Evolutionary conservation across 2,329 filamentous ascomycete genomes (phyloP).

Genomic region (Fusarium sp.): DNA sequence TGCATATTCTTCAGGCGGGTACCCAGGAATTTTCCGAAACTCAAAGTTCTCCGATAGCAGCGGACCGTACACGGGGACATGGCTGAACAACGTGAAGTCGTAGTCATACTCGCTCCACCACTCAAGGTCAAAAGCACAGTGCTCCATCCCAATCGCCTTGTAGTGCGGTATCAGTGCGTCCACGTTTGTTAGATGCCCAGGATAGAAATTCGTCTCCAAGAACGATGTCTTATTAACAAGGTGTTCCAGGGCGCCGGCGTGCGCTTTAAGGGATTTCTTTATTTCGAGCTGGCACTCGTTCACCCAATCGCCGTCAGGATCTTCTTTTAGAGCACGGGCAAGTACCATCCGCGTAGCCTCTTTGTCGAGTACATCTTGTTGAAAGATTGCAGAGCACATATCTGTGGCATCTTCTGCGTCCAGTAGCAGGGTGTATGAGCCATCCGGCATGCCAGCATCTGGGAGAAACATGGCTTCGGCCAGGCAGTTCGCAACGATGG

Average conservation of each 20-base stretch:
- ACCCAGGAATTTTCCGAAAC: no score
- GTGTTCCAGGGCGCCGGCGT: neutral
- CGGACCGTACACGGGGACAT: neutral
- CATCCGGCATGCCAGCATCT: neutral
- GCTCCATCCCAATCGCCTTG: neutral
- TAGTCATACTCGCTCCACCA: no score
- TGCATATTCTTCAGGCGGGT: no score
- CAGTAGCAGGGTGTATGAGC: neutral
- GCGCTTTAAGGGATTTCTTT: no score
- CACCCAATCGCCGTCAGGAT: neutral
- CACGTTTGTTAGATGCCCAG: neutral
- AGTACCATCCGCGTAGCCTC: neutral
- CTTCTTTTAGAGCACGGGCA: neutral
- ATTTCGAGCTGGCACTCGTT: no score
- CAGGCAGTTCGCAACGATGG: neutral
- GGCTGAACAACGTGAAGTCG: neutral
- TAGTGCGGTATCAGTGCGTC: neutral
- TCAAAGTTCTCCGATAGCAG: neutral
- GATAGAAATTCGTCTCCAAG: neutral
- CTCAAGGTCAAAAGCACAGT: neutral
- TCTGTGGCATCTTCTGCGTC: neutral
- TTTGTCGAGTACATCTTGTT: rapidly evolving
- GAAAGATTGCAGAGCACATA: neutral
- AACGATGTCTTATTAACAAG: neutral
- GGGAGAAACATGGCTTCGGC: neutral